A percentile compares a stretch with the other conserved stretches of the same genome.
These are phyloP conservation scores for Suillus hirtellus DNA, from an alignment of 768 basidiomycete genomes.

Conservation along the genomic window DNA sequence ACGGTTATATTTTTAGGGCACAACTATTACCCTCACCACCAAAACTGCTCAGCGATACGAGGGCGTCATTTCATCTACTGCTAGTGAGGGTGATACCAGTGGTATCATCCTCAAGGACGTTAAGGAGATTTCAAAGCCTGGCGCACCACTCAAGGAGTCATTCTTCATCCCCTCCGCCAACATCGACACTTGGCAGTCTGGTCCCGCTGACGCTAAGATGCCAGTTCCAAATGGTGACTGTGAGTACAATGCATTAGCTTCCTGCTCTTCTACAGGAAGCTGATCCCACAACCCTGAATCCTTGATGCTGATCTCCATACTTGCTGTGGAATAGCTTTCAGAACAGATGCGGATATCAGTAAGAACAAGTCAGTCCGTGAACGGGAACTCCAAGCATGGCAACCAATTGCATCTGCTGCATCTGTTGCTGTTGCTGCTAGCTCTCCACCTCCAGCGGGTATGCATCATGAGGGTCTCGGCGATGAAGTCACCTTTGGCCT, in stretches of 20 bases:
- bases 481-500: slow-evolving; percentile 76
- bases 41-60: slow-evolving; percentile 74
- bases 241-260: slow-evolving; percentile 38
- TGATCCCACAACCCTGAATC: slow-evolving; percentile 2
- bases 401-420: slow-evolving; percentile 42
- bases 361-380: slow-evolving; percentile 56
- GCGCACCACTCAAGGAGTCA: slow-evolving; percentile 67
- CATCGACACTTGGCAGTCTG: slow-evolving; percentile 73
- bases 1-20: slow-evolving; percentile 51
- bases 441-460: slow-evolving; percentile 25
- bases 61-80: slow-evolving; percentile 64
- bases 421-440: slow-evolving; percentile 32
- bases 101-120: slow-evolving; percentile 79
- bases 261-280: slow-evolving; percentile 7
- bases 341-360: slow-evolving; percentile 80
- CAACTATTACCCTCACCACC: slow-evolving; percentile 73
- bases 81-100: slow-evolving; percentile 61
- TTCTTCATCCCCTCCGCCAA: slow-evolving; percentile 71
- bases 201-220: slow-evolving; percentile 65
- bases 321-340: slow-evolving; percentile 56
- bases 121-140: slow-evolving; percentile 68
- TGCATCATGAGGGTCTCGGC: slow-evolving; percentile 33
- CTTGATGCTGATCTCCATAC: slow-evolving; percentile 18
- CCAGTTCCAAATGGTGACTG: slow-evolving; percentile 65
- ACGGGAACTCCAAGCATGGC: slow-evolving; percentile 84